Evolutionary conservation across 2,329 filamentous ascomycete species (phyloP), one percentile per base, ranked within the genome.

Genomic region (Penicillium palitans): DNA sequence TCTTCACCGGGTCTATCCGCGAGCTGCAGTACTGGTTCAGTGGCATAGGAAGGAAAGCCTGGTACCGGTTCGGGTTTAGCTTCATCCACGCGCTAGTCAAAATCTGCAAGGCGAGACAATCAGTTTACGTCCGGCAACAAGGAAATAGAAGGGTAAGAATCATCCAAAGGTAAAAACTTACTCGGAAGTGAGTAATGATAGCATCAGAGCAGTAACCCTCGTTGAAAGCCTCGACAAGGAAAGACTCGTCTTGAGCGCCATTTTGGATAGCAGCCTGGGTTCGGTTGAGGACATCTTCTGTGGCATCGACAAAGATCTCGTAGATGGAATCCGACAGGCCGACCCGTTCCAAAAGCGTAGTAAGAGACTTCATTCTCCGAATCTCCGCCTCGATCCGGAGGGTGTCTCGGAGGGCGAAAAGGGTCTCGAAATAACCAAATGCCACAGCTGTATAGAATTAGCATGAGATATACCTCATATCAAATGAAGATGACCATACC

Each of bases 371-470:
- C 54, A 98, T 81, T 37, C 93, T 88, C 25, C 83, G 81, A 57
- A 87, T 80, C 76, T 98, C 93, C 64, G 83, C 83, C 37, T 87
- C 81, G 58, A 96, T 80, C 65, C 87, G 85, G 62, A 79, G 78
- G 57, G 80, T 79, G 72, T 91, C 87, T 66, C 85, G 86, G 47
- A 84, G 79, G 63, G 86, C 84, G 67, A 93, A 81, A 55, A 98
- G 82, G 46, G 87, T 88, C 76, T 99, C 95, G 72, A 96, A 96
- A 76, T 97, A 98, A 64, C 87, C 88, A 75, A 96, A 99, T 25
- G 88, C 92, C 72, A 96, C 90, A 52, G 93, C 95, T 98, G 74
- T 42, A 57, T 49, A 21, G 8, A 41, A 56, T 50, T 64, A 60
- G 58, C 31, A 62, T 59, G 25, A 27, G 2, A 35, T 55, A 42